Conservation (phyloP, 306 rosid species). For the Acacia crassicarpa region DNA sequence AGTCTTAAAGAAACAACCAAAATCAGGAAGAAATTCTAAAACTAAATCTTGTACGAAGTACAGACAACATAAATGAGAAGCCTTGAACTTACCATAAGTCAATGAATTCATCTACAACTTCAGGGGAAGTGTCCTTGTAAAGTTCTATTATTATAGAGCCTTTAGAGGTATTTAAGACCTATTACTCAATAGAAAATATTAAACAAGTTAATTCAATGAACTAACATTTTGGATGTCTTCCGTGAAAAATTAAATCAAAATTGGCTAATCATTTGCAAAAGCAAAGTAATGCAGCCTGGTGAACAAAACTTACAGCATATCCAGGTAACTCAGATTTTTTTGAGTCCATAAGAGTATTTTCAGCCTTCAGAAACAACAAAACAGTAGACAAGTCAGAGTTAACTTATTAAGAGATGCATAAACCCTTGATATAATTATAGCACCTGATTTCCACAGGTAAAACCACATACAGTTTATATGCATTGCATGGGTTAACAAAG, state of each 20-base stretch:
- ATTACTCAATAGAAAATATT: background rate
- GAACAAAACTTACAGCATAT: conserved; percentile 58
- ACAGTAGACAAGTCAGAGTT: background rate
- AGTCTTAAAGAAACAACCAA: conserved; percentile 8
- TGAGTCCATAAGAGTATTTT: conserved; percentile 39
- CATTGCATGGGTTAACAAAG: background rate
- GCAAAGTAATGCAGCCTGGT: conserved; percentile 1
- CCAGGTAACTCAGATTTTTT: conserved; percentile 71
- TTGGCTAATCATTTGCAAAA: conserved; percentile 20
- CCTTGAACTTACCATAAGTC: conserved; percentile 81
- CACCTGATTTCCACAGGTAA: conserved; percentile 10
- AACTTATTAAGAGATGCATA: background rate
- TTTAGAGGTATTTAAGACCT: conserved; percentile 88
- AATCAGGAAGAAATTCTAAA: conserved; percentile 19
- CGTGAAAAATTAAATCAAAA: background rate
- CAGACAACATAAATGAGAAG: conserved; percentile 6
- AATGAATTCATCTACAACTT: conserved; percentile 94
- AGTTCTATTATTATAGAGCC: conserved; percentile 73
- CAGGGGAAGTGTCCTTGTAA: conserved; percentile 88
- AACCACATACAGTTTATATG: background rate
- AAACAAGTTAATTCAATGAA: conserved; percentile 20
- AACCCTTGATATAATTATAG: background rate
- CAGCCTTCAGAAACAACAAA: conserved; percentile 40
- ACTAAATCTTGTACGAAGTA: background rate
- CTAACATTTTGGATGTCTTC: background rate